Percentiles rank a stretch among this genome's conserved stretches.
Conservation (phyloP, 1,284 basidiomycete species). For the Ustilago nuda region DNA sequence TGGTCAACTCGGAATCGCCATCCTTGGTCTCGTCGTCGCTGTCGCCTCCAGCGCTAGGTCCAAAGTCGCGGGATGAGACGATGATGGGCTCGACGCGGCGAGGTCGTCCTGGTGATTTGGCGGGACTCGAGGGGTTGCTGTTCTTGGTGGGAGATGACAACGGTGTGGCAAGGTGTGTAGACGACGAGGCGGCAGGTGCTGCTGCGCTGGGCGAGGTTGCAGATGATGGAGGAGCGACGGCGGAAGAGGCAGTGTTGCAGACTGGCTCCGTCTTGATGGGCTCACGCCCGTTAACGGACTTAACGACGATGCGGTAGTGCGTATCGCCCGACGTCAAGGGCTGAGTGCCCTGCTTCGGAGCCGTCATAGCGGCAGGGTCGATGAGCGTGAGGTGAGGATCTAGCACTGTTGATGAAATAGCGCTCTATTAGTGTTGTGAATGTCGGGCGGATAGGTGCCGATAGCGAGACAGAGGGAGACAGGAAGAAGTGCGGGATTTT, state of each 20-base stretch:
- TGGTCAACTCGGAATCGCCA: constrained; percentile 35
- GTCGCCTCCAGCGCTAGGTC: constrained; percentile 41
- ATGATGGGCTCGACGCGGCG: constrained; percentile 45
- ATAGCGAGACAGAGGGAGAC: background rate
- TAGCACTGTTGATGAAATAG: background rate
- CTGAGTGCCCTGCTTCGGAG: constrained; percentile 24
- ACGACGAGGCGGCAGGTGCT: constrained; percentile 13
- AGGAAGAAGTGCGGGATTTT: background rate
- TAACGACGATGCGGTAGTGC: constrained; percentile 50
- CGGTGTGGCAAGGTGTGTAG: constrained; percentile 27
- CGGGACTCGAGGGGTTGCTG: constrained; percentile 23
- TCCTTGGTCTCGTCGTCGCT: constrained; percentile 36
- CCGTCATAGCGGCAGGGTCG: constrained; percentile 17
- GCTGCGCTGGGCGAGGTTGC: constrained; percentile 11
- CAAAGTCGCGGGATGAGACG: constrained; percentile 48
- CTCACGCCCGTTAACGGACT: constrained; percentile 48
- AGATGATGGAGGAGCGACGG: background rate
- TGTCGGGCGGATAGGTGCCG: background rate
- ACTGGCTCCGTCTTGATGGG: constrained; percentile 36
- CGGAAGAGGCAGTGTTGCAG: background rate
- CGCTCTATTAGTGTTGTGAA: background rate
- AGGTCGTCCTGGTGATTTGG: constrained; percentile 38
- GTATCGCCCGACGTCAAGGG: constrained; percentile 18
- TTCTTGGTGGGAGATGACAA: constrained; percentile 37
- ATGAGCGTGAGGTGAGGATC: background rate